Evolutionary conservation across 768 basidiomycete species (phyloP).

Genomic region (Neoboletus magnificus): DNA sequence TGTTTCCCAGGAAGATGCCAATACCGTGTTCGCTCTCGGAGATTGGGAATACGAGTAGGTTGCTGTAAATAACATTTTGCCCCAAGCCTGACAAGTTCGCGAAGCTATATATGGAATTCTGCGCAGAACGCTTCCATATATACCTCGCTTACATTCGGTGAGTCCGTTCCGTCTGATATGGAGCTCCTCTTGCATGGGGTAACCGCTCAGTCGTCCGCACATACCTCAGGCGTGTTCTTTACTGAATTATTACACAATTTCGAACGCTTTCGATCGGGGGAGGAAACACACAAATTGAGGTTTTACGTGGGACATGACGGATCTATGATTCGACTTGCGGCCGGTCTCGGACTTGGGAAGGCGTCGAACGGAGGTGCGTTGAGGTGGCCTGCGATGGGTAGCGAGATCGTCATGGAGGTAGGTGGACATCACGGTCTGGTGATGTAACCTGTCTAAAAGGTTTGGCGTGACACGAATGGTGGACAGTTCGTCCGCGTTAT

Average conservation of each 20-base stretch:
- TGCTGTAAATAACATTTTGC: background rate
- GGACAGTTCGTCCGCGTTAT: conserved; percentile 40
- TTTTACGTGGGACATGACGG: conserved; percentile 50
- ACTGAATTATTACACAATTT: conserved; percentile 42
- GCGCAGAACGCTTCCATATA: conserved; percentile 44
- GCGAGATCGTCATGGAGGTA: conserved; percentile 47
- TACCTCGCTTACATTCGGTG: conserved; percentile 44
- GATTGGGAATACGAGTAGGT: conserved; percentile 59
- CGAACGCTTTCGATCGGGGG: conserved; percentile 30
- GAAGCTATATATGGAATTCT: conserved; percentile 49
- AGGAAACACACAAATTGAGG: conserved; percentile 35
- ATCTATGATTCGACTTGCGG: conserved; percentile 40
- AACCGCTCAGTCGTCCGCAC: background rate
- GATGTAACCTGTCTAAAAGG: conserved; percentile 25
- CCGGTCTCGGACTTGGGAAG: conserved; percentile 40
- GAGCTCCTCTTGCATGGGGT: background rate
- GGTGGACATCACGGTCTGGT: conserved; percentile 1
- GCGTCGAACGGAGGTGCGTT: conserved; percentile 23
- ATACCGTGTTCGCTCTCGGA: conserved; percentile 52
- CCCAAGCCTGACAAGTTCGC: background rate
- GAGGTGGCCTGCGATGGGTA: conserved; percentile 48
- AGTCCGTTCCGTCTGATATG: background rate
- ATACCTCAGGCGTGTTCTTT: conserved; percentile 41
- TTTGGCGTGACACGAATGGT: conserved; percentile 33
- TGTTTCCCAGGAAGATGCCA: conserved; percentile 42